Evolutionary conservation across 345 rosid species (phyloP).

Genomic region (Arabis hirsuta): DNA sequence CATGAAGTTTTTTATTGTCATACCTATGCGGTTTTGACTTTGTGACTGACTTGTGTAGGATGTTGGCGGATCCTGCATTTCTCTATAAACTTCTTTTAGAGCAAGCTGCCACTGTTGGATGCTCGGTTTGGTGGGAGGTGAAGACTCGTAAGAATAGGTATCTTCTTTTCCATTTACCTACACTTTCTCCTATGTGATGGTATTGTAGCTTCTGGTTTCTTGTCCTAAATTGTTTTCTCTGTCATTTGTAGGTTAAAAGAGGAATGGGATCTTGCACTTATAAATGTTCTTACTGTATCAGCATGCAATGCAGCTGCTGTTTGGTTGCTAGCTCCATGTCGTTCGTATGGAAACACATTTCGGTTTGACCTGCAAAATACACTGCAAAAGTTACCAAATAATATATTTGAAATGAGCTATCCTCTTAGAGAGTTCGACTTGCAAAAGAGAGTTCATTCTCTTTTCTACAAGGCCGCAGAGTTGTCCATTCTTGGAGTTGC

Average conservation of each 20-base stretch:
- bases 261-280: constrained; percentile 95
- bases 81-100: constrained; percentile 82
- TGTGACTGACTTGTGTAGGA: constrained; percentile 54
- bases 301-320: constrained; percentile 87
- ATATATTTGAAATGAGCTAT: constrained; percentile 87
- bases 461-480: constrained; percentile 87
- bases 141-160: constrained; percentile 88
- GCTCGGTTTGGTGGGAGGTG: constrained; percentile 90
- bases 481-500: constrained; percentile 76
- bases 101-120: constrained; percentile 85
- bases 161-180: constrained; percentile 16
- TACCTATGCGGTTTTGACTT: constrained; percentile 23
- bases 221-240: constrained; percentile 29
- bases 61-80: constrained; percentile 95
- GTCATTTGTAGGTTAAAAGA: constrained; percentile 63
- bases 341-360: constrained; percentile 91
- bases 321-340: constrained; percentile 95
- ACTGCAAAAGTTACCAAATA: constrained; percentile 93
- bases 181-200: neutral
- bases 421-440: constrained; percentile 87
- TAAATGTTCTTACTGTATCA: constrained; percentile 78
- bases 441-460: constrained; percentile 89
- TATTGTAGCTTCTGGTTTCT: constrained; percentile 25
- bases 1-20: neutral
- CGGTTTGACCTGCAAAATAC: constrained; percentile 93